Evolutionary conservation across 352 stramenopile genomes (phyloP).

Genomic region (Phytophthora agathidicida): DNA sequence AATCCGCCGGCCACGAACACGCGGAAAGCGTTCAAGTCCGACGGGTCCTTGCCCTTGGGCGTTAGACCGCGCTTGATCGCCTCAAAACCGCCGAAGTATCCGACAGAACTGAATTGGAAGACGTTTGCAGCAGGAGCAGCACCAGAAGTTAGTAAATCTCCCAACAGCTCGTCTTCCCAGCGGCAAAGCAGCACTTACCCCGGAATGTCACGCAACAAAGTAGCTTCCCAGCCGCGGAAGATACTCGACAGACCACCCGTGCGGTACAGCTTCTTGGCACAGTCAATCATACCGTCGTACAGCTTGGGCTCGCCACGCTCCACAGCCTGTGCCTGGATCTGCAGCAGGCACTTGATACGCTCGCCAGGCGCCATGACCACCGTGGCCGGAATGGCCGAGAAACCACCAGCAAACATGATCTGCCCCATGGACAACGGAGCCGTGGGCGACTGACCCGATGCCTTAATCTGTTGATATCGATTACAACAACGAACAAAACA

Average conservation of each 20-base stretch:
- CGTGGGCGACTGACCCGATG: constrained; percentile 56
- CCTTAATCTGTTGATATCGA: constrained; percentile 58
- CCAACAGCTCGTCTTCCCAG: too few species aligned
- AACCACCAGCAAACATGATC: constrained; percentile 91
- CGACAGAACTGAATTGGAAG: constrained; percentile 72
- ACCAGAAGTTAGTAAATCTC: constrained; percentile 10
- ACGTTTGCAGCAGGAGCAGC: not conserved
- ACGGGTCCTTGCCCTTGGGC: constrained; percentile 77
- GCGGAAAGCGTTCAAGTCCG: constrained; percentile 86
- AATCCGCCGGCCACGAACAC: constrained; percentile 95
- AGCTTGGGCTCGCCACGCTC: constrained; percentile 78
- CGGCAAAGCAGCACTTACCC: constrained; percentile 70
- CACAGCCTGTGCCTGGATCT: constrained; percentile 92
- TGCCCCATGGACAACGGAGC: constrained; percentile 78
- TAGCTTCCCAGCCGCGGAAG: constrained; percentile 95
- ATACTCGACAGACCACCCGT: constrained; percentile 93
- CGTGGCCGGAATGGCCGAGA: constrained; percentile 89
- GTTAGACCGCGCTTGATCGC: constrained; percentile 90
- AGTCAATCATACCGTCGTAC: constrained; percentile 96
- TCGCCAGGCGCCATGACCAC: constrained; percentile 96
- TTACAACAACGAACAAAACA: not conserved
- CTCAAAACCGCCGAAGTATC: constrained; percentile 96
- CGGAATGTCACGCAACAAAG: constrained; percentile 94
- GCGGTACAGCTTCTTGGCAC: constrained; percentile 92
- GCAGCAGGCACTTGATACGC: constrained; percentile 96